A percentile compares a stretch with the other conserved stretches of the same genome.
phyloP scores from a whole-genome alignment of 306 rosid genomes.

The Sophora flavescens region DNA sequence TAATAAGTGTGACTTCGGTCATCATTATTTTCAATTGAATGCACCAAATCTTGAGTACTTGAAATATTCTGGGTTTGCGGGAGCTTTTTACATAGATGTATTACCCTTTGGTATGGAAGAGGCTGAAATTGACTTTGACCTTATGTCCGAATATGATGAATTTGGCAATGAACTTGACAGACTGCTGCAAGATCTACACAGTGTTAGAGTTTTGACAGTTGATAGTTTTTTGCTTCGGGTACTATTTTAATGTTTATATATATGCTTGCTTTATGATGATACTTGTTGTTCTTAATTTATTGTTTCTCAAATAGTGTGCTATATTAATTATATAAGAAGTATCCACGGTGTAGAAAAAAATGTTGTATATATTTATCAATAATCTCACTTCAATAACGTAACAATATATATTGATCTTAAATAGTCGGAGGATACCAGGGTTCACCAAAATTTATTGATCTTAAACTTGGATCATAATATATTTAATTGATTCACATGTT shows the following conservation, averaged over 20 bases:
- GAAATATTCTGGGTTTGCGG: constrained; percentile 32
- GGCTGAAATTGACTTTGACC: constrained; percentile 37
- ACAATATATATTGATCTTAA: background rate
- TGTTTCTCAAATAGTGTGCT: no score
- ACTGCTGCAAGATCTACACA: background rate
- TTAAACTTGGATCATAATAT: background rate
- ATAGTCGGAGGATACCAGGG: no score
- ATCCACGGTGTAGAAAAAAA: background rate
- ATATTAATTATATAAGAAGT: no score
- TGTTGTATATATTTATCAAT: no score
- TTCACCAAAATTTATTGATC: no score
- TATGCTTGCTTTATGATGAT: background rate
- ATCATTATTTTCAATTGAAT: background rate
- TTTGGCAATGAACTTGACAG: background rate
- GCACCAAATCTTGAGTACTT: constrained; percentile 35
- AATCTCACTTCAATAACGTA: no score
- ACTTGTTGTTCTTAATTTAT: no score
- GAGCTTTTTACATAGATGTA: background rate
- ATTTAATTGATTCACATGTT: no score
- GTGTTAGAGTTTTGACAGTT: constrained; percentile 28
- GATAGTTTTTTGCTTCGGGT: constrained; percentile 51
- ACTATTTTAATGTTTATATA: background rate
- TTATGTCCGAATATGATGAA: background rate
- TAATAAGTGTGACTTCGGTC: constrained; percentile 6
- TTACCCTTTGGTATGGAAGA: background rate